Percentiles rank a stretch among this genome's conserved stretches.
Conservation (phyloP, 2,329 filamentous ascomycete genomes). For the Alternaria arbusti region DNA sequence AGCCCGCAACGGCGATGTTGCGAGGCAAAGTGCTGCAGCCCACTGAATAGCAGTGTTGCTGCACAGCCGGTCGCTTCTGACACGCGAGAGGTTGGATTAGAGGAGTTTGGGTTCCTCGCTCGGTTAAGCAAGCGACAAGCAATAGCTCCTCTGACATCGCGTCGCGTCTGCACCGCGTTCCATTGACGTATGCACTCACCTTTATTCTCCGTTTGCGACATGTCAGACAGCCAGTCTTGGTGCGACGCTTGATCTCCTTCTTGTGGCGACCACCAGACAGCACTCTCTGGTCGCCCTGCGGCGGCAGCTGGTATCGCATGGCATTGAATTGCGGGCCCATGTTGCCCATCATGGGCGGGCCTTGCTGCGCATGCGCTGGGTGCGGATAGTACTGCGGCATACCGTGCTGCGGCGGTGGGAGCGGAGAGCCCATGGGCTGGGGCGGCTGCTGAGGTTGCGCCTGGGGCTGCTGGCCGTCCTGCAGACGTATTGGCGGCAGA, state of each 20-base stretch:
- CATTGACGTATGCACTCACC: conserved; percentile 56
- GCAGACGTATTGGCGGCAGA: conserved; percentile 59
- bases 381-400: conserved; percentile 61
- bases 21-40: neutral
- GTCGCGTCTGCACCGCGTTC: conserved; percentile 36
- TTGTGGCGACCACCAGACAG: conserved; percentile 69
- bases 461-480: conserved; percentile 51
- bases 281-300: conserved; percentile 58
- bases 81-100: conserved; percentile 10
- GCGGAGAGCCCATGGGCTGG: conserved; percentile 59
- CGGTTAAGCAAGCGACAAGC: conserved; percentile 38
- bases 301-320: conserved; percentile 64
- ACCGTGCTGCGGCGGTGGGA: conserved; percentile 60
- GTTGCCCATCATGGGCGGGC: conserved; percentile 58
- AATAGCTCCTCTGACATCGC: conserved; percentile 25
- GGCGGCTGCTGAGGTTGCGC: conserved; percentile 38
- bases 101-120: conserved; percentile 44
- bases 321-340: conserved; percentile 55
- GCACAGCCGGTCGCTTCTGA: conserved; percentile 1
- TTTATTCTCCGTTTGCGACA: conserved; percentile 71
- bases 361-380: conserved; percentile 49
- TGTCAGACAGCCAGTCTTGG: conserved; percentile 72
- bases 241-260: conserved; percentile 77
- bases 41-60: neutral
- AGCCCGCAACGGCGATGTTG: neutral